Evolutionary conservation across 495 filamentous ascomycete genomes (phyloP).

Genomic region (Lepidopterella palustris): DNA sequence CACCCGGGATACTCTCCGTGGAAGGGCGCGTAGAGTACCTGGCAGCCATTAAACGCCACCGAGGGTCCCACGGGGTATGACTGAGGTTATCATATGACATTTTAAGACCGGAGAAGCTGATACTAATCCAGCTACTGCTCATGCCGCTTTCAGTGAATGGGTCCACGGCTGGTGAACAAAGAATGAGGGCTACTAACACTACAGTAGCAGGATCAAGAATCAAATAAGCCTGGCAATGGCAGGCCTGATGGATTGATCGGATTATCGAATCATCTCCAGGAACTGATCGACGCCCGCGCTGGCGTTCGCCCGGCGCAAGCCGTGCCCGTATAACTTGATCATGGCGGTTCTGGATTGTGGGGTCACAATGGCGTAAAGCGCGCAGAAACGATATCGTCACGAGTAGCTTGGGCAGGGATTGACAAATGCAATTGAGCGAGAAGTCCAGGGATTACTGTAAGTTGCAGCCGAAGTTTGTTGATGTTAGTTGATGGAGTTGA

Average conservation of each 20-base stretch:
- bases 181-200: too few relatives aligned
- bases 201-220: too few relatives aligned
- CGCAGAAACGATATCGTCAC: conserved; percentile 20
- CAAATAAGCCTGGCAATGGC: conserved; percentile 13
- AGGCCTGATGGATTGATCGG: not conserved
- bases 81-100: too few relatives aligned
- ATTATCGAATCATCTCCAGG: not conserved
- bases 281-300: not conserved
- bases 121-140: too few relatives aligned
- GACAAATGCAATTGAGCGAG: conserved; percentile 13
- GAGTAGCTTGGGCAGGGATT: not conserved
- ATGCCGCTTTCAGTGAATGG: too few relatives aligned
- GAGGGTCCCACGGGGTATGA: too few relatives aligned
- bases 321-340: not conserved
- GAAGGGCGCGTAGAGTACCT: too few relatives aligned
- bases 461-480: not conserved
- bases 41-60: too few relatives aligned
- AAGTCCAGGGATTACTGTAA: not conserved
- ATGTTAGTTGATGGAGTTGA: too few relatives aligned
- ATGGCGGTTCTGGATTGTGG: conserved; percentile 6
- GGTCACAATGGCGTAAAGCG: conserved; percentile 5
- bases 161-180: too few relatives aligned
- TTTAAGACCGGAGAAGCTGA: too few relatives aligned
- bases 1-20: too few relatives aligned
- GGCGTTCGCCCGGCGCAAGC: not conserved